Base-by-base conservation (phyloP, 1,284 basidiomycete genomes). In the Ustilago hordei region DNA sequence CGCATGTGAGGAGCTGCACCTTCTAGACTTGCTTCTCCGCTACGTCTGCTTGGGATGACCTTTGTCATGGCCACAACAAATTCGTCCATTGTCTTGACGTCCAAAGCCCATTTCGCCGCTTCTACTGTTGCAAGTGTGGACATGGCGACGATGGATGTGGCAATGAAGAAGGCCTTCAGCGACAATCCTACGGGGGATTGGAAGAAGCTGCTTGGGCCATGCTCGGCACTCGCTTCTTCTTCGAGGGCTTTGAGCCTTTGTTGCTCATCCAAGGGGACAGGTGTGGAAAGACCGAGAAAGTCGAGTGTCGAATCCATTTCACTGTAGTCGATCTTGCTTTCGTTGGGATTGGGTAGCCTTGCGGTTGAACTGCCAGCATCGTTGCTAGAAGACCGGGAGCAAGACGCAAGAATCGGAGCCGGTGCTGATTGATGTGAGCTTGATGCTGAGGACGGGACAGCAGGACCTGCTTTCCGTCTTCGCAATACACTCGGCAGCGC, bases 301-400 rank as follows among this genome's bases (percentile, higher is more conserved):
- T 77, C 75, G 17, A 77, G 66, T 4, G 75, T 77, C 8, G 65
- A 69, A 35, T 77, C 75, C 75, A 77, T 77, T 41, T 77, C 75
- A 50, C 59, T 66, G 55, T 69, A 72, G 60, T 77, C 75, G 28
- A 77, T 66, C 62, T 65, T 68, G 36, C 61, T 34, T 28, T 71
- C 62, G 45, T 48, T 35, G 4, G 71, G 47, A 13, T 53, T 31
- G 3, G 53, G n/a, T 3, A 63, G 23, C 5, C 64, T 54, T 7
- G 61, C 61, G 17, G 60, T 8, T n/a, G 43, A 45, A 5, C 43
- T 45, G 8, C 43, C 43, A 13, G 69, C 19, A 36, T 45, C 55
- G 4, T 31, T 34, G 23, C 41, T 11, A 15, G 32, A 8, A 19
- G 38, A 13, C 4, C 47, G 36, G 5, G 55, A 3, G 13, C 6